phyloP scores from a whole-genome alignment of 2,329 filamentous ascomycete species.

The Exophiala alcalophila region DNA sequence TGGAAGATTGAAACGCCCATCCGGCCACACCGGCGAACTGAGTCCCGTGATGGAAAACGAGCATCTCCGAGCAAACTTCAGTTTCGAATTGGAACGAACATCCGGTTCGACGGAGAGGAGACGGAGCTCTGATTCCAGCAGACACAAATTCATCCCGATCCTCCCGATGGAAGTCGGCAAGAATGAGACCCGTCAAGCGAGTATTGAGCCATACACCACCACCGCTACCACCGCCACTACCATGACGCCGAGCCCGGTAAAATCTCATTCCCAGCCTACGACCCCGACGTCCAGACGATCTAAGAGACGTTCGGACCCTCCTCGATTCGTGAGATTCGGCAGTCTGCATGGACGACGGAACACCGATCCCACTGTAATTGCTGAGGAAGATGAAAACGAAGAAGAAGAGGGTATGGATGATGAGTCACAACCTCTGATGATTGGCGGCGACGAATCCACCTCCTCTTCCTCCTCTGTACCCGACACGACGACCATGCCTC shows the following conservation, averaged over 20 bases:
- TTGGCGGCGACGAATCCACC: neutral
- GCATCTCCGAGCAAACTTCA: slow-evolving; percentile 28
- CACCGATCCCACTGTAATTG: slow-evolving; percentile 14
- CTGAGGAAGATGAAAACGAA: slow-evolving; percentile 21
- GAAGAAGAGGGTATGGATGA: slow-evolving; percentile 4
- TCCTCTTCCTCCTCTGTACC: neutral
- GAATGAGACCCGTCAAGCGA: slow-evolving; percentile 27
- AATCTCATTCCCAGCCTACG: neutral
- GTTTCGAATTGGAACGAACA: slow-evolving; percentile 27
- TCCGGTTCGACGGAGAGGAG: slow-evolving; percentile 13
- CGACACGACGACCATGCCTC: neutral
- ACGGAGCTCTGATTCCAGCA: slow-evolving; percentile 22
- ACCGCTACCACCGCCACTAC: slow-evolving; percentile 1
- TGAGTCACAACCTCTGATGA: slow-evolving; percentile 12
- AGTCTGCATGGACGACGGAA: slow-evolving; percentile 26
- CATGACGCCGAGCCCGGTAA: slow-evolving; percentile 5
- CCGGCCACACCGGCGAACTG: slow-evolving; percentile 22
- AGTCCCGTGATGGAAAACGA: slow-evolving; percentile 31
- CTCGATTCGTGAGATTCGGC: slow-evolving; percentile 25
- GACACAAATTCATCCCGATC: slow-evolving; percentile 26
- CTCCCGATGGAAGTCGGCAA: slow-evolving; percentile 26
- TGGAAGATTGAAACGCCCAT: slow-evolving; percentile 27
- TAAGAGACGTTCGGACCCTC: slow-evolving; percentile 20
- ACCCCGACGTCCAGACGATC: slow-evolving; percentile 13
- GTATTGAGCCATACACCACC: slow-evolving; percentile 18